These are phyloP conservation scores for Aspergillus nidulans DNA, from an alignment of 495 filamentous ascomycete species.

Conservation along the genomic window DNA sequence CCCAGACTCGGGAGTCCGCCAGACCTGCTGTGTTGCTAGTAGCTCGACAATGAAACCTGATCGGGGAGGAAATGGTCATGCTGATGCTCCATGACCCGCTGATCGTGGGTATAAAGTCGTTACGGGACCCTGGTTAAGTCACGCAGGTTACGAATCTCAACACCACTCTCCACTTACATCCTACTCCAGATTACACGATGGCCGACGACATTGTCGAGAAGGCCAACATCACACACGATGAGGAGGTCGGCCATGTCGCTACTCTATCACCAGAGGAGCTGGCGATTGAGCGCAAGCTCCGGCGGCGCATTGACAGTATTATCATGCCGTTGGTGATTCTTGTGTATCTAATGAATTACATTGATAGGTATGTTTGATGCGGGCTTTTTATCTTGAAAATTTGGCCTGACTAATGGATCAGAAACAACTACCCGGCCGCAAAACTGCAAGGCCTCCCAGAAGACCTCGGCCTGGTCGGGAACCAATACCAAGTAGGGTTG, in stretches of 20 bases:
- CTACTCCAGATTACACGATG: background rate
- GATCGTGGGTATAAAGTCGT: background rate
- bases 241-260: slow-evolving; percentile 36
- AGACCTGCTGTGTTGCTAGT: background rate
- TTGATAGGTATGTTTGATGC: slow-evolving; percentile 40
- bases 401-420: slow-evolving; percentile 20
- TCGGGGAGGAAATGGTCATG: background rate
- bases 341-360: slow-evolving; percentile 56
- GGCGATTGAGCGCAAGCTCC: slow-evolving; percentile 43
- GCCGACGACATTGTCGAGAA: slow-evolving; percentile 23
- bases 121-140: too few relatives aligned
- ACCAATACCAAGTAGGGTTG: slow-evolving; percentile 46
- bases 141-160: too few relatives aligned
- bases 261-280: slow-evolving; percentile 43
- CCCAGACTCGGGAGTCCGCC: background rate
- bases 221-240: slow-evolving; percentile 34
- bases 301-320: slow-evolving; percentile 44
- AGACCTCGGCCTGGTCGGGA: slow-evolving; percentile 36
- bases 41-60: background rate
- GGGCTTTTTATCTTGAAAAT: background rate
- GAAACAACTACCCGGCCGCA: slow-evolving; percentile 54
- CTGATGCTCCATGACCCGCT: background rate
- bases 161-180: background rate
- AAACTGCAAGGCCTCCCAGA: slow-evolving; percentile 49
- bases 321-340: slow-evolving; percentile 55